Base-by-base conservation (phyloP, 805 yeast species). In the Hyphopichia homilentoma region DNA sequence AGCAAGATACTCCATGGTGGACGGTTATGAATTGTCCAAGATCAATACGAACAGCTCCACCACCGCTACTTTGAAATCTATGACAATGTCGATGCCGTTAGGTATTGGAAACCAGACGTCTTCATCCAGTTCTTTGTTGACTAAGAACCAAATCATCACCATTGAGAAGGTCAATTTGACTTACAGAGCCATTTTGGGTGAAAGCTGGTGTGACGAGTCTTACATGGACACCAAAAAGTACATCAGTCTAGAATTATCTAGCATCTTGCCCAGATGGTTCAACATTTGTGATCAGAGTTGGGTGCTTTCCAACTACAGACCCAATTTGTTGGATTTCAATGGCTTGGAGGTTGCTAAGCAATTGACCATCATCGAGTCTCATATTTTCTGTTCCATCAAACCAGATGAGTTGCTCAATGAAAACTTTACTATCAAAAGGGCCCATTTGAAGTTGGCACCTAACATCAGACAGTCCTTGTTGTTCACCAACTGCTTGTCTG, bases 321-420 rank as follows among this genome's bases (percentile, higher is more conserved):
- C 75, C 12, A 67, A 73, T 28, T 54, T 77, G 25, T 49, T 76
- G 23, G 78, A 80, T 39, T 66, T 79, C 44, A 82, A 81, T 51
- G 80, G 87, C 0, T 61, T 82, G 44, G 93, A 84, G 45, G 62
- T 82, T 16, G 89, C 93, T 2, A 84, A 82, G 48, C 93, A 84
- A 43, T 59, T 84, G 29, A 83, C 93, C 0, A 58, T 82, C 13
- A 73, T 84, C 39, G 95, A 84, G 50, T 76, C 84, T 2, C 69
- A 68, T 25, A 68, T 84, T 29, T 84, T 79, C 54, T 65, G 84
- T 39, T 58, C 73, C 1, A 76, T 84, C 33, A 72, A 70, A 45
- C 75, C 83, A 2, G 78, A 73, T 27, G 94, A 84, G 48, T 59
- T 84, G 32, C 55, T 83, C 34, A 77, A 80, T 48, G 79, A 74